These are phyloP conservation scores for Terfezia claveryi DNA, from an alignment of 495 filamentous ascomycete genomes.

Conservation along the genomic window DNA sequence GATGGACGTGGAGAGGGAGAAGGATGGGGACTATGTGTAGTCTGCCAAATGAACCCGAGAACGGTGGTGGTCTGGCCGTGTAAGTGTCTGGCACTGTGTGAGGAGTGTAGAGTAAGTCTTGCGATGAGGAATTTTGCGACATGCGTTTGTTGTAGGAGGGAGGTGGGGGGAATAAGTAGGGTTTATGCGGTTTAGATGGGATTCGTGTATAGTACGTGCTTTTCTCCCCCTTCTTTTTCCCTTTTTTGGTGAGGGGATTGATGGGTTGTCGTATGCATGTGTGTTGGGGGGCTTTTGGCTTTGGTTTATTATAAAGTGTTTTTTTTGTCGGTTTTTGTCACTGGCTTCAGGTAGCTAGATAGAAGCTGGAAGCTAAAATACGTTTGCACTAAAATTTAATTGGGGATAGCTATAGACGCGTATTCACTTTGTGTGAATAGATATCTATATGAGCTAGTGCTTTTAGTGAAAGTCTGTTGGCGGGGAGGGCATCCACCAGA, in stretches of 20 bases:
- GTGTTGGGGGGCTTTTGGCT: not conserved
- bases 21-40: conserved; percentile 66
- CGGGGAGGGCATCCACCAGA: too few species aligned
- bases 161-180: conserved; percentile 66
- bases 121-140: conserved; percentile 93
- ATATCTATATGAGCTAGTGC: too few species aligned
- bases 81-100: conserved; percentile 77
- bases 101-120: conserved; percentile 79
- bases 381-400: too few species aligned
- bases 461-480: too few species aligned
- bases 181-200: conserved; percentile 51
- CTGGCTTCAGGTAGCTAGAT: too few species aligned
- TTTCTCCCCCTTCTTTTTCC: too few species aligned
- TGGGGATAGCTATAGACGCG: too few species aligned
- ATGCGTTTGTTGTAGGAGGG: conserved; percentile 78
- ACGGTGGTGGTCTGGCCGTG: conserved; percentile 94
- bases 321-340: not conserved
- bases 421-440: too few species aligned
- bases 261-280: not conserved
- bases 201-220: too few species aligned
- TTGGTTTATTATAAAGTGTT: not conserved
- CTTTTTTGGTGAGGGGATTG: not conserved
- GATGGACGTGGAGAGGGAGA: conserved; percentile 46
- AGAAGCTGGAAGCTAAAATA: too few species aligned
- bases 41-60: conserved; percentile 70